phyloP scores from a whole-genome alignment of 2,329 filamentous ascomycete species.

The Pestalotiopsis sp. region DNA sequence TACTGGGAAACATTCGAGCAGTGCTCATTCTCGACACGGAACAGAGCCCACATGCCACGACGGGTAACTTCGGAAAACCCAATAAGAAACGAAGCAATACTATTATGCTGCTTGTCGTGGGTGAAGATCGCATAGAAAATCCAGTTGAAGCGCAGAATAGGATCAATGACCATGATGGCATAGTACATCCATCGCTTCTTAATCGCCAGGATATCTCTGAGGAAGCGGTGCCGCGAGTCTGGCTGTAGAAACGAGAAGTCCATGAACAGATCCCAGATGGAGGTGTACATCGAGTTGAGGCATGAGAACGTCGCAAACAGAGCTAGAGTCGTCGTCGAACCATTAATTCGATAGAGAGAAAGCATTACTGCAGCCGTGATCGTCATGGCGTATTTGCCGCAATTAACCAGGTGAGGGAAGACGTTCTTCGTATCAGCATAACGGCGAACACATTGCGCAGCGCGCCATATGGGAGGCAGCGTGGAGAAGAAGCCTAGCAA shows the following conservation, averaged over 20 bases:
- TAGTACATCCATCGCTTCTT: conserved; percentile 86
- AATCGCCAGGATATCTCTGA: conserved; percentile 80
- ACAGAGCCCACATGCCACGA: conserved; percentile 86
- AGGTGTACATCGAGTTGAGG: conserved; percentile 83
- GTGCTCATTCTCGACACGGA: conserved; percentile 97
- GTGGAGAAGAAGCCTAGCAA: conserved; percentile 83
- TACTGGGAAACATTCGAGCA: conserved; percentile 89
- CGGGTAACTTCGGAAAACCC: conserved; percentile 79
- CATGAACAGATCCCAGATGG: conserved; percentile 94
- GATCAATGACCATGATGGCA: conserved; percentile 78
- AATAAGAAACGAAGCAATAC: conserved; percentile 78
- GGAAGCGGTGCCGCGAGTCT: conserved; percentile 64
- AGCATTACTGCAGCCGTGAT: conserved; percentile 79
- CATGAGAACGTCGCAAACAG: conserved; percentile 79
- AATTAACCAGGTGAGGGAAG: conserved; percentile 92
- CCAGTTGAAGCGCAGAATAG: conserved; percentile 89
- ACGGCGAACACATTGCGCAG: conserved; percentile 86
- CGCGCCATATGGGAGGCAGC: conserved; percentile 86
- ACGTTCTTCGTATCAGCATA: conserved; percentile 84
- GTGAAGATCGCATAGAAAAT: conserved; percentile 89
- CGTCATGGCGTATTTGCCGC: conserved; percentile 86
- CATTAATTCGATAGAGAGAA: conserved; percentile 80
- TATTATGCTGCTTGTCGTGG: conserved; percentile 79
- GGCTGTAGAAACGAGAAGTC: conserved; percentile 92
- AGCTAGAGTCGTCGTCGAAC: conserved; percentile 57